Base-by-base conservation (phyloP, 305 asterid genomes). In the Stenogyne calaminthoides region DNA sequence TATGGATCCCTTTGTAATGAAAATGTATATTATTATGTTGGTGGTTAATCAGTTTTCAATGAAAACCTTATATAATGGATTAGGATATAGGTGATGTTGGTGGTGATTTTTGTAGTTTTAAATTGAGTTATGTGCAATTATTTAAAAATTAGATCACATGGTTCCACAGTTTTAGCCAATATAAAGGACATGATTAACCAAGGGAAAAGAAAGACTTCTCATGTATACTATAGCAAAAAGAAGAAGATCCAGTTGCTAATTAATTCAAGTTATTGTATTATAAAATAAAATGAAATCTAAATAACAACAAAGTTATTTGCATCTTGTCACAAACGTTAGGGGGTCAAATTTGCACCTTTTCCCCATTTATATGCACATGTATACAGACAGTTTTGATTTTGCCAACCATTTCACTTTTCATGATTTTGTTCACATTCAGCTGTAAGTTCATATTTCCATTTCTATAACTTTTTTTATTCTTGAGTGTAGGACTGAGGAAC, bases 401-500 rank as follows among this genome's bases (percentile, higher is more conserved):
- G 9, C 14, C 39, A 22, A 34, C 20, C 71, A 1, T 14, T 14
- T 37, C 29, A 32, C 58, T 40, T 63, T 34, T 71, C 10, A 56
- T 58, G 34, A 27, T 61, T 20, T 34, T 54, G 59, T 15, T 20
- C n/a, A n/a, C 18, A 39, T 51, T 22, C 22, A 34, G 42, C 55
- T 37, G 25, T 15, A 10, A 65, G 52, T 25, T 16, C 47, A 47
- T 0, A 32, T 39, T 49, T n/a, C 62, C n/a, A 34, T 69, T 70
- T 59, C 52, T 65, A 12, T 14, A 18, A 14, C 5, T 59, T 25
- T 25, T 25, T n/a, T n/a, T n/a, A 25, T 40, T 37, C 65, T 58
- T 67, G 67, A 69, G 56, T 75, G 36, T 76, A 91, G 97, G 86
- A 83, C 96, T 34, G 97, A 91, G 81, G 97, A 89, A 69, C 86